These are phyloP conservation scores for Phytophthora pluvialis DNA, from an alignment of 352 stramenopile genomes.

Conservation along the genomic window DNA sequence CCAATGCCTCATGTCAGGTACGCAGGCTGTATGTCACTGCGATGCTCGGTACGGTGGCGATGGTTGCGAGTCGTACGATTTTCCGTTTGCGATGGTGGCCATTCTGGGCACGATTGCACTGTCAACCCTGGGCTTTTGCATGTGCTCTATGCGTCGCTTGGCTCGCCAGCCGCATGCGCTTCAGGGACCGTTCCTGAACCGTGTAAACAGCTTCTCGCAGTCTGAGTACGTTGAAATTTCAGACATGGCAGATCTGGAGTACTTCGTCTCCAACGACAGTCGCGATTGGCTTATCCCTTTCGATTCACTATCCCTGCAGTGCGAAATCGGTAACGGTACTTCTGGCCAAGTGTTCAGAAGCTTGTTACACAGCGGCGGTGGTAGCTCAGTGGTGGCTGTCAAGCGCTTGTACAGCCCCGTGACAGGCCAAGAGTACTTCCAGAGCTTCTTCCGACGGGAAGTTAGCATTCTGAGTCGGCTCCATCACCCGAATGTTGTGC, in stretches of 20 bases:
- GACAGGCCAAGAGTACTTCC: constrained; percentile 89
- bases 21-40: constrained; percentile 67
- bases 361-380: constrained; percentile 82
- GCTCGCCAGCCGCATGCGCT: constrained; percentile 69
- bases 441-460: constrained; percentile 91
- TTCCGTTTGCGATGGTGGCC: constrained; percentile 82
- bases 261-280: constrained; percentile 88
- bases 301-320: constrained; percentile 86
- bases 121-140: constrained; percentile 85
- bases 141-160: constrained; percentile 86
- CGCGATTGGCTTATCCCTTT: constrained; percentile 92
- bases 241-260: constrained; percentile 86
- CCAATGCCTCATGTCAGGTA: constrained; percentile 60
- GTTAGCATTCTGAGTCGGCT: constrained; percentile 87
- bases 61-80: constrained; percentile 87
- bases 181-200: constrained; percentile 51
- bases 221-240: constrained; percentile 90
- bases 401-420: constrained; percentile 90
- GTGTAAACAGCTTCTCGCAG: constrained; percentile 76
- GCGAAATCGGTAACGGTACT: constrained; percentile 88
- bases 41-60: constrained; percentile 76
- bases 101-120: constrained; percentile 81
- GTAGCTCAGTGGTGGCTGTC: constrained; percentile 86
- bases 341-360: constrained; percentile 90
- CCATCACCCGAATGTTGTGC: constrained; percentile 90